Base-by-base conservation (phyloP, 306 rosid genomes). In the Arachis hypogaea region DNA sequence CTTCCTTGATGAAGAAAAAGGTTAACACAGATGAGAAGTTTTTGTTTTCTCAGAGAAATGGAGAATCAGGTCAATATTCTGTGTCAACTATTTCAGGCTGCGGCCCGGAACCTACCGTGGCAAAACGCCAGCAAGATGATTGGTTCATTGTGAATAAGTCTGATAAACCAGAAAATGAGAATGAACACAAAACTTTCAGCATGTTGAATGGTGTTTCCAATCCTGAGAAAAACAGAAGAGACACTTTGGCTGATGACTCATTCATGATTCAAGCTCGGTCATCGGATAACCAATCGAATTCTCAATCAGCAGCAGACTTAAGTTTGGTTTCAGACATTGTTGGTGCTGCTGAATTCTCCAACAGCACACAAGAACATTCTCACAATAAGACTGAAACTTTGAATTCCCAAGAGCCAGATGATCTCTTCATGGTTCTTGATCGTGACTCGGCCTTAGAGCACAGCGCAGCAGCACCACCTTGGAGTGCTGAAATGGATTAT, bases 341-440 rank as follows among this genome's bases (percentile, higher is more conserved):
- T 69, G 87, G 88, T 67, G 83, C 81, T 56, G 47, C 88, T 74
- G 91, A 84, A 78, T 74, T 82, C 75, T 79, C 70, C 49, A 83
- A 79, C 66, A 79, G 80, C 36, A 75, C 18, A 68, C 81, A 73
- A 46, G 93, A 81, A 68, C 60, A 46, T 74, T 79, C 84, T 28
- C 72, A 60, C 33, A 84, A 78, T 28, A 84, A 82, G 83, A 79
- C 84, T 76, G 91, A 78, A 72, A 63, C 74, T 12, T 66, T 63
- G 29, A 73, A 59, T 50, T 59, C 81, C 44, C 87, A 78, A 33
- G 98, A 92, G 76, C 98, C 99, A 2, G 93, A 92, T 69, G 99
- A 94, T 84, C 96, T 94, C 78, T 88, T 77, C 86, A 92, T 95
- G 96, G 72, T 90, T 87, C 98, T 95, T 69, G 99, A 90, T 14